phyloP scores from a whole-genome alignment of 116 monocot species.

The Trichopus zeylanicus region DNA sequence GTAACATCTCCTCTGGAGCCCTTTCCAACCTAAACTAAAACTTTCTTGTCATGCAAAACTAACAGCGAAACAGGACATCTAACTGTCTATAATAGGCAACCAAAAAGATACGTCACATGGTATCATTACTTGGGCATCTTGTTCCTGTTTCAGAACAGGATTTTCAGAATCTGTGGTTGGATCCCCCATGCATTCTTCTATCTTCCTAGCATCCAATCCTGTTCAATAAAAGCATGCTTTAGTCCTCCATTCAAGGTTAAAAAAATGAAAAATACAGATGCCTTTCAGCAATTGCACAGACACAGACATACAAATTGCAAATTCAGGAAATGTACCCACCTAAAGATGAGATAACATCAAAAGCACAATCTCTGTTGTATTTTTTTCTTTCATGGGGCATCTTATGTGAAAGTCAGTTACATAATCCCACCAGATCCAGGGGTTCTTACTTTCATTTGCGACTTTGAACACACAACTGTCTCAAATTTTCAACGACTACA shows the following conservation, averaged over 20 bases:
- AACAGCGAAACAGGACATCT: background rate
- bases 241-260: background rate
- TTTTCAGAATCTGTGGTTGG: slow-evolving; percentile 63
- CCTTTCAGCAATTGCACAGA: background rate
- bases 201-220: slow-evolving; percentile 57
- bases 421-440: slow-evolving; percentile 94
- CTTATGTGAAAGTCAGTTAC: slow-evolving; percentile 90
- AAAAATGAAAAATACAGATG: background rate
- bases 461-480: slow-evolving; percentile 77
- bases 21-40: slow-evolving; percentile 56
- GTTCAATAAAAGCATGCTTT: slow-evolving; percentile 5
- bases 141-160: slow-evolving; percentile 62
- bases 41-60: background rate
- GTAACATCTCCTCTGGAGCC: slow-evolving; percentile 89
- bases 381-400: slow-evolving; percentile 82
- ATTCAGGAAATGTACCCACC: slow-evolving; percentile 25
- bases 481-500: slow-evolving; percentile 80
- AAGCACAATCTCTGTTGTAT: slow-evolving; percentile 77
- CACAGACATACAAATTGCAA: background rate
- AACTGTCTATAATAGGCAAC: background rate
- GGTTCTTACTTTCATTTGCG: slow-evolving; percentile 63
- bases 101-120: background rate
- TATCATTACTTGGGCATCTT: slow-evolving; percentile 59
- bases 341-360: slow-evolving; percentile 63
- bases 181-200: slow-evolving; percentile 73